Conservation (phyloP, 352 stramenopile species). For the Globisporangium barbulae region DNA sequence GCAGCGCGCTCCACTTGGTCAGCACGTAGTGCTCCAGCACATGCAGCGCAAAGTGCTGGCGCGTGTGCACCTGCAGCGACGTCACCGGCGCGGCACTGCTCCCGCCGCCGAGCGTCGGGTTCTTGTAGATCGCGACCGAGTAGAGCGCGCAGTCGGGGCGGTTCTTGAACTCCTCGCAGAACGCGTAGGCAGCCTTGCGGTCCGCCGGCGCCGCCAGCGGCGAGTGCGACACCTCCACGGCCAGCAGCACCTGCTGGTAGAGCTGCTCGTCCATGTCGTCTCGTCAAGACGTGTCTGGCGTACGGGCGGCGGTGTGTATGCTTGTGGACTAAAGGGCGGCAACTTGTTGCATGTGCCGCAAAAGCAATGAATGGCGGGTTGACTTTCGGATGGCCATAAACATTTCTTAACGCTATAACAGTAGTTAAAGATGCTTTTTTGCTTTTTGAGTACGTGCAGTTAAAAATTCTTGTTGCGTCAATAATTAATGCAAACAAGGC, state of each 20-base stretch:
- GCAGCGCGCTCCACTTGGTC: constrained; percentile 48
- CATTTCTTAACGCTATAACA: no score
- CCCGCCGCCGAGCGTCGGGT: constrained; percentile 23
- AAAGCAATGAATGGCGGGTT: not conserved
- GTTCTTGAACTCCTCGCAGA: constrained; percentile 75
- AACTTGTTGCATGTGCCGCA: not conserved
- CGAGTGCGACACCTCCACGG: constrained; percentile 72
- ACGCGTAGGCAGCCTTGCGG: constrained; percentile 56
- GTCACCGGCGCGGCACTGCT: constrained; percentile 9
- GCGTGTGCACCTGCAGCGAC: constrained; percentile 38
- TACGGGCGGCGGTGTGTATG: no score
- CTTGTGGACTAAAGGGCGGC: no score
- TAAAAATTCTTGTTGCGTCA: no score
- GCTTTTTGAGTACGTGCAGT: no score
- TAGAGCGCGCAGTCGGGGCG: constrained; percentile 67
- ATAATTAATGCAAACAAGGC: no score
- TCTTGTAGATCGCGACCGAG: constrained; percentile 69
- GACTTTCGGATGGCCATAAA: not conserved
- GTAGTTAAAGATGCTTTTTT: no score
- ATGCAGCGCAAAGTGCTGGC: constrained; percentile 78
- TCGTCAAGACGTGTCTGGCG: no score
- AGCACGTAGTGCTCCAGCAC: constrained; percentile 72
- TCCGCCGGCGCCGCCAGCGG: constrained; percentile 38
- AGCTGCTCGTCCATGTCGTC: constrained; percentile 54
- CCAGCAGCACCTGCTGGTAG: constrained; percentile 71